Evolutionary conservation across 2,329 filamentous ascomycete species (phyloP).

Genomic region (Hirsutella rhossiliensis): DNA sequence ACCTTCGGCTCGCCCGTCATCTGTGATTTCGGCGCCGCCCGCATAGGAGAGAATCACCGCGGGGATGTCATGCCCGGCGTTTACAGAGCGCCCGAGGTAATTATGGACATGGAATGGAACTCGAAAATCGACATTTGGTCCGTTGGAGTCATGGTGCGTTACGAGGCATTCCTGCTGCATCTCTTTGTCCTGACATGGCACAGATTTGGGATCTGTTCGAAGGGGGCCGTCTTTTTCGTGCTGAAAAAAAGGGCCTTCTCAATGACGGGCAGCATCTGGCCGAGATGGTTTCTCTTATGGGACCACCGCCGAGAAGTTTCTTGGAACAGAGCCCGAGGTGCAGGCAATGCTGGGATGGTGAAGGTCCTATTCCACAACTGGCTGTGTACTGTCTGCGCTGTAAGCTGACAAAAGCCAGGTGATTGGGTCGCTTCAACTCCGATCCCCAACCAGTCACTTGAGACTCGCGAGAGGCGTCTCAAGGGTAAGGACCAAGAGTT

Average conservation of each 20-base stretch:
- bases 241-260: slow-evolving; percentile 8
- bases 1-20: slow-evolving; percentile 13
- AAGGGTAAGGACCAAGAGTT: slow-evolving; percentile 11
- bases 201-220: slow-evolving; percentile 21
- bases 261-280: slow-evolving; percentile 17
- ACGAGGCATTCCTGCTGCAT: too few species aligned
- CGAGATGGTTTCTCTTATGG: slow-evolving; percentile 24
- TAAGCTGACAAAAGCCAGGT: slow-evolving; percentile 6
- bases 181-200: background rate
- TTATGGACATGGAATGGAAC: slow-evolving; percentile 20
- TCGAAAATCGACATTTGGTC: slow-evolving; percentile 23
- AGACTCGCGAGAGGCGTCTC: slow-evolving; percentile 9
- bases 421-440: slow-evolving; percentile 14
- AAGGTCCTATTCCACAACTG: slow-evolving; percentile 4
- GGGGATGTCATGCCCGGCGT: slow-evolving; percentile 19
- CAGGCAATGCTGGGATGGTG: slow-evolving; percentile 10
- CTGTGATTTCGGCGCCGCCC: slow-evolving; percentile 18
- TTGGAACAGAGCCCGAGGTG: slow-evolving; percentile 14
- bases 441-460: slow-evolving; percentile 13
- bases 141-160: slow-evolving; percentile 16
- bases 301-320: slow-evolving; percentile 20
- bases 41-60: slow-evolving; percentile 11
- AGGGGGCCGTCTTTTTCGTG: slow-evolving; percentile 14
- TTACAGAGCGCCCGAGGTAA: slow-evolving; percentile 21
- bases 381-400: background rate